A percentile compares a stretch with the other conserved stretches of the same genome.
phyloP scores from a whole-genome alignment of 441 rosid species.

The Manihot esculenta region DNA sequence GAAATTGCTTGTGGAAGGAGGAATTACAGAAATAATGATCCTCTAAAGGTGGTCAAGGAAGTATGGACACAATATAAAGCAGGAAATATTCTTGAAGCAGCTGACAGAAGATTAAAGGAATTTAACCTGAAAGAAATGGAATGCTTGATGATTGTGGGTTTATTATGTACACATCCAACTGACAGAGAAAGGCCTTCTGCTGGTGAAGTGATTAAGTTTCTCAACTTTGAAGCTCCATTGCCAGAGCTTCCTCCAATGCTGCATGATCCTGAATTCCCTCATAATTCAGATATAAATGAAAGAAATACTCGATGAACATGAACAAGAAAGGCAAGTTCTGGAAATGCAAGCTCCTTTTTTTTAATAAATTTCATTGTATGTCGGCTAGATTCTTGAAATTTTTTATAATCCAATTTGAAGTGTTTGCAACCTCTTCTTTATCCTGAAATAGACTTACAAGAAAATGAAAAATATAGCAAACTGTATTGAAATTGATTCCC shows the following conservation, averaged over 20 bases:
- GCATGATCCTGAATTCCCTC: slow-evolving; percentile 6
- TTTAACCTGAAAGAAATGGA: slow-evolving; percentile 9
- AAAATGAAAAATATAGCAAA: too few species aligned
- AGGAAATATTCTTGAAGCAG: slow-evolving; percentile 3
- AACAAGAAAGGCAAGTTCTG: not conserved
- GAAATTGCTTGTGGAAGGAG: not conserved
- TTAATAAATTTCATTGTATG: too few species aligned
- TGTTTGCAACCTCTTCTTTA: too few species aligned
- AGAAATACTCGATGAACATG: not conserved
- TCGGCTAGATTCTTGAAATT: too few species aligned
- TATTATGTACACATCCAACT: not conserved
- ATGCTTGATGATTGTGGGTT: slow-evolving; percentile 7
- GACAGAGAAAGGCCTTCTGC: slow-evolving; percentile 3
- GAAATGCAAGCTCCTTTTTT: too few species aligned
- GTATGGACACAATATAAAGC: not conserved
- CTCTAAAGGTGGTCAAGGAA: not conserved
- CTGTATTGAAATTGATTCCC: too few species aligned
- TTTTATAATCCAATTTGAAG: too few species aligned
- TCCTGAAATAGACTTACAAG: too few species aligned
- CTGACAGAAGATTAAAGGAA: slow-evolving; percentile 3
- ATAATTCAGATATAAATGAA: not conserved
- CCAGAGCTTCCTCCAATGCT: not conserved
- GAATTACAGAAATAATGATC: not conserved
- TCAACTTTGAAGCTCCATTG: slow-evolving; percentile 2
- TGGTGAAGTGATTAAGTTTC: not conserved